These are phyloP conservation scores for Pythium utonaiense DNA, from an alignment of 352 stramenopile genomes.

Conservation along the genomic window DNA sequence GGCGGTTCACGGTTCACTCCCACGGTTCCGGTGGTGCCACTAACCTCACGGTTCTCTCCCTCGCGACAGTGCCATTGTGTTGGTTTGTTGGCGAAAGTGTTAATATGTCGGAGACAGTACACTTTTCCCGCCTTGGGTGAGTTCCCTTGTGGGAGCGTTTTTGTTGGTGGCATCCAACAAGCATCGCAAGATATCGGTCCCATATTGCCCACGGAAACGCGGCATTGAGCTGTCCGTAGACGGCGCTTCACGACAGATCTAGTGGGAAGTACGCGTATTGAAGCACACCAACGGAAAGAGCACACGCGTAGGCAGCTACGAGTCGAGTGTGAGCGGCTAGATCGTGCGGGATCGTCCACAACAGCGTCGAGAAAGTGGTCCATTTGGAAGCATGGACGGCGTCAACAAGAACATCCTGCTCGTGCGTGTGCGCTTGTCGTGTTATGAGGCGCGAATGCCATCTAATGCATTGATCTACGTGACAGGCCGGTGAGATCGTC, in stretches of 20 bases:
- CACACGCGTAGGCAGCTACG: neutral
- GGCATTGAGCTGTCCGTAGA: neutral
- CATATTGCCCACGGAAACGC: neutral
- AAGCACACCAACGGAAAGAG: neutral
- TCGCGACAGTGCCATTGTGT: slow-evolving; percentile 14
- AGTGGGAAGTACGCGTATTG: neutral
- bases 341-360: neutral
- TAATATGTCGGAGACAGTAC: slow-evolving; percentile 13
- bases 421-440: slow-evolving; percentile 29
- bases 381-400: slow-evolving; percentile 39
- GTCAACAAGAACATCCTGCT: slow-evolving; percentile 85
- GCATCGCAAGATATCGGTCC: slow-evolving; percentile 6
- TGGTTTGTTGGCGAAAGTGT: too few species aligned
- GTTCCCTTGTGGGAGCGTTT: neutral
- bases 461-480: neutral
- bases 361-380: neutral
- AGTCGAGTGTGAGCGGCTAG: neutral
- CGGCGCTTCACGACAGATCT: neutral
- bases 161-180: neutral
- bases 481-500: slow-evolving; percentile 78
- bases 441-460: neutral
- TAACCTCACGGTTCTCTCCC: slow-evolving; percentile 2
- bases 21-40: slow-evolving; percentile 14
- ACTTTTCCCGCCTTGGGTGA: neutral
- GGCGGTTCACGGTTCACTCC: slow-evolving; percentile 9